phyloP scores from a whole-genome alignment of 2,329 filamentous ascomycete species.

The Microsporum canis region DNA sequence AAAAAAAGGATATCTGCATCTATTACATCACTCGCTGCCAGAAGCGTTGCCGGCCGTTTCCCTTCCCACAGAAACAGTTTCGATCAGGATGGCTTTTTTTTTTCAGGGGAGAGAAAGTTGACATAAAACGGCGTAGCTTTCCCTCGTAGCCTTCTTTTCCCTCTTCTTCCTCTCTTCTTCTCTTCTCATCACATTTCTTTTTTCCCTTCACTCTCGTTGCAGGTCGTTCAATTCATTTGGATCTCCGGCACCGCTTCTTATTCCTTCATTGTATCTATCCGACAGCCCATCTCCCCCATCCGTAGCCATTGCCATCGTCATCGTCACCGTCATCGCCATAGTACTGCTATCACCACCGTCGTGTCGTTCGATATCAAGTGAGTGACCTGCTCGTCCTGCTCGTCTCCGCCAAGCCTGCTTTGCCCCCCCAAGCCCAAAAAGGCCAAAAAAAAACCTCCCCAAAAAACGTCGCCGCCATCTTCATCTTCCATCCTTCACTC shows the following conservation, averaged over 20 bases:
- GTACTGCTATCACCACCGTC: too few relatives aligned
- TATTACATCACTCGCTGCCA: too few relatives aligned
- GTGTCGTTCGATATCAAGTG: too few relatives aligned
- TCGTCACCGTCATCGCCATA: too few relatives aligned
- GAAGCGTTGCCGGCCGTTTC: too few relatives aligned
- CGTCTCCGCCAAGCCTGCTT: not conserved
- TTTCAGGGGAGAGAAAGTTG: too few relatives aligned
- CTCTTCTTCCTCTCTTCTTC: not conserved
- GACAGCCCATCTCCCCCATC: not conserved
- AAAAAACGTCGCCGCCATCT: not conserved
- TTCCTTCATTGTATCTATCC: not conserved
- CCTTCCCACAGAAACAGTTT: too few relatives aligned
- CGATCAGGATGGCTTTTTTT: too few relatives aligned
- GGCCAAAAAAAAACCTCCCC: not conserved
- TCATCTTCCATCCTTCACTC: not conserved
- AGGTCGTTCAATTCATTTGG: not conserved
- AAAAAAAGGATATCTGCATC: too few relatives aligned
- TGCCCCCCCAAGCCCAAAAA: not conserved
- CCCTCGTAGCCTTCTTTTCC: slow-evolving; percentile 6
- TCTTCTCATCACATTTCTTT: not conserved
- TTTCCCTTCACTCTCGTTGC: not conserved
- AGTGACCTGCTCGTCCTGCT: not conserved
- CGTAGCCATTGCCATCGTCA: too few relatives aligned
- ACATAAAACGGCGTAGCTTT: not conserved
- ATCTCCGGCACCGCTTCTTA: not conserved